These are phyloP conservation scores for Eucalyptus regnans DNA, from an alignment of 345 rosid species.

Conservation along the genomic window DNA sequence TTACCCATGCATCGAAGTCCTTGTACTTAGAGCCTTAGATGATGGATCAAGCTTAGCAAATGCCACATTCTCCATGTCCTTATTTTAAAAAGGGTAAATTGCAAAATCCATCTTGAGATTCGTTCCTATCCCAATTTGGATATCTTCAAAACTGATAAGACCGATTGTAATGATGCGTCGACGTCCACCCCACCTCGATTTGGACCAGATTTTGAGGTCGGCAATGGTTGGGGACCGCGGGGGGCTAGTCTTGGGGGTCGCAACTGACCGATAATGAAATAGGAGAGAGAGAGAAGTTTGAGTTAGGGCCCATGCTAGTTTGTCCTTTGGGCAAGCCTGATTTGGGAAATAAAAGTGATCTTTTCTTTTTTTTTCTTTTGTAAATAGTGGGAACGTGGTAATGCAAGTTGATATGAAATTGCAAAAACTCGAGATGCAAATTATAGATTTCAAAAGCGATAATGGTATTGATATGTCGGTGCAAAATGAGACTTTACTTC, in stretches of 20 bases:
- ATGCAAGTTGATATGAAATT: accelerated
- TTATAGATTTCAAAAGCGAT: background rate
- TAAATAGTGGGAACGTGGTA: background rate
- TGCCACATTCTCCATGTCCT: background rate
- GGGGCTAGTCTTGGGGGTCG: too few species aligned
- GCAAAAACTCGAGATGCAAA: accelerated
- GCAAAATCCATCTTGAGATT: background rate
- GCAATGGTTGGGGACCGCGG: too few species aligned
- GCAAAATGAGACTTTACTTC: too few species aligned
- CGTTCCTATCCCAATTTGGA: background rate
- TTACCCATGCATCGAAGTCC: background rate
- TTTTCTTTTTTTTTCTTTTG: accelerated
- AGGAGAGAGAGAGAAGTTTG: background rate
- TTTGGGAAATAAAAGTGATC: background rate
- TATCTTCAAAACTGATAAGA: background rate
- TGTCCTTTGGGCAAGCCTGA: background rate
- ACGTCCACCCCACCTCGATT: background rate
- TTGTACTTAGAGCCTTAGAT: background rate
- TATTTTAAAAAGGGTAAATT: accelerated
- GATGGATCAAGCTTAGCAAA: background rate
- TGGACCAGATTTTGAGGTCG: background rate
- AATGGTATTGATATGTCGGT: background rate
- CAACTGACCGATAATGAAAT: too few species aligned
- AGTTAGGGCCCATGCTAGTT: background rate
- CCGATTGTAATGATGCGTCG: background rate